These are phyloP conservation scores for Yarrowia sp. DNA, from an alignment of 805 yeast genomes.

Conservation along the genomic window DNA sequence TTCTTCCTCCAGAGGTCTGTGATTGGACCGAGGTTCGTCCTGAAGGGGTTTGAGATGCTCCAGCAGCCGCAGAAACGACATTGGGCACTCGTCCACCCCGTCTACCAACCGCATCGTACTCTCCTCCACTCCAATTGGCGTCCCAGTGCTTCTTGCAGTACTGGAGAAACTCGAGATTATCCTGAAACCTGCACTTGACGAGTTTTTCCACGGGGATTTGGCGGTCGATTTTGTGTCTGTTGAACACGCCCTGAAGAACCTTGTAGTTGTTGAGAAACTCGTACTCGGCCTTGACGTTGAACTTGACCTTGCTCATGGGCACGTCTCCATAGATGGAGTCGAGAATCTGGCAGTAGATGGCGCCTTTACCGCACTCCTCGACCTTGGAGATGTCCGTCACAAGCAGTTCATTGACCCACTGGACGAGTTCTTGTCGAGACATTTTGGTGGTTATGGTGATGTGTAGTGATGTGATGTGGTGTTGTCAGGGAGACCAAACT, in stretches of 20 bases:
- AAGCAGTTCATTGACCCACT: slow-evolving; percentile 78
- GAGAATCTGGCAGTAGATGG: slow-evolving; percentile 88
- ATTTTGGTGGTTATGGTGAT: background rate
- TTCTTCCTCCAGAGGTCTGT: background rate
- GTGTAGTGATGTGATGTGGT: too few relatives aligned
- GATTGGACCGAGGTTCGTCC: background rate
- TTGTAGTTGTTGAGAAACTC: slow-evolving; percentile 81
- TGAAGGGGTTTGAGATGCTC: background rate
- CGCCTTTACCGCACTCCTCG: slow-evolving; percentile 95
- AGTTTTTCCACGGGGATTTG: slow-evolving; percentile 77
- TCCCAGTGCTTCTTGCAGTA: slow-evolving; percentile 86
- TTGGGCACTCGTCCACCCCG: slow-evolving; percentile 42
- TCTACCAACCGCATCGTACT: slow-evolving; percentile 67
- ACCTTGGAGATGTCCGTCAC: slow-evolving; percentile 67
- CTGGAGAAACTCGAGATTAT: slow-evolving; percentile 89
- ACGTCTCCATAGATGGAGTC: slow-evolving; percentile 82
- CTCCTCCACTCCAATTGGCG: slow-evolving; percentile 64
- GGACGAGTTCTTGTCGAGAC: slow-evolving; percentile 76
- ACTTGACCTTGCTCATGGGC: slow-evolving; percentile 75
- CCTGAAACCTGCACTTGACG: slow-evolving; percentile 86
- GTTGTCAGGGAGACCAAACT: background rate
- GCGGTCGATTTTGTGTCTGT: slow-evolving; percentile 65
- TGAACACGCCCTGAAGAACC: slow-evolving; percentile 77
- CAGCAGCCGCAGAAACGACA: background rate
- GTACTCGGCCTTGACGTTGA: slow-evolving; percentile 66